These are phyloP conservation scores for Ogataea paradorogensis DNA, from an alignment of 805 yeast genomes.

Conservation along the genomic window DNA sequence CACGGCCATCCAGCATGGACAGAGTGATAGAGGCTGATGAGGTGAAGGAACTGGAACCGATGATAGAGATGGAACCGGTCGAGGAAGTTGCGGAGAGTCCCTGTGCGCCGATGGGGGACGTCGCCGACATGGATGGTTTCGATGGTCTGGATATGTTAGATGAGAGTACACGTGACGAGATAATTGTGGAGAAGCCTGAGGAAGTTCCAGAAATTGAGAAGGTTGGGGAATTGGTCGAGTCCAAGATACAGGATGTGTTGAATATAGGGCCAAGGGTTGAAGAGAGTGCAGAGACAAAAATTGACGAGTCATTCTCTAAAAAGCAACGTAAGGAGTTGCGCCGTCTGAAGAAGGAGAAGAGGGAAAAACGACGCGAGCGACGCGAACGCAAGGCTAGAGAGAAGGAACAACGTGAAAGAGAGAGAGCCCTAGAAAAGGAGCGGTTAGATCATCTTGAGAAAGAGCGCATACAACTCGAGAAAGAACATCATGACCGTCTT, in stretches of 20 bases:
- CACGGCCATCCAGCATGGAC: slow-evolving; percentile 11
- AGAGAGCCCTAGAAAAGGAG: slow-evolving; percentile 1
- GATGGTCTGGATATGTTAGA: slow-evolving; percentile 5
- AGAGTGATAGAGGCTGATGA: no score
- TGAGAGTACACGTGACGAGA: slow-evolving; percentile 9
- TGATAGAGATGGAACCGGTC: no score
- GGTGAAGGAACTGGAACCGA: no score
- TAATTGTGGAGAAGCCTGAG: slow-evolving; percentile 1
- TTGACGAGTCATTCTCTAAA: slow-evolving; percentile 23
- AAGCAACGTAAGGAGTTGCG: slow-evolving; percentile 2
- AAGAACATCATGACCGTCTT: background rate
- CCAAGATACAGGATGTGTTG: background rate
- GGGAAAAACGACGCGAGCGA: background rate
- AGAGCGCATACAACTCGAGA: slow-evolving; percentile 1
- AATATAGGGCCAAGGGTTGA: background rate
- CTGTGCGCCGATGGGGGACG: background rate
- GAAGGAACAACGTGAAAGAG: slow-evolving; percentile 1
- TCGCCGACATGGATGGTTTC: background rate
- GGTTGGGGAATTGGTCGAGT: background rate
- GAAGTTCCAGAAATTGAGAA: background rate
- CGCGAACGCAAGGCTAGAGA: background rate
- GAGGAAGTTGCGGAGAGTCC: background rate
- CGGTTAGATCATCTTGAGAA: slow-evolving; percentile 2
- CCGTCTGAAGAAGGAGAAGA: slow-evolving; percentile 1
- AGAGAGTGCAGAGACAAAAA: slow-evolving; percentile 17